phyloP scores from a whole-genome alignment of 306 rosid species.

The Heteromeles arbutifolia region DNA sequence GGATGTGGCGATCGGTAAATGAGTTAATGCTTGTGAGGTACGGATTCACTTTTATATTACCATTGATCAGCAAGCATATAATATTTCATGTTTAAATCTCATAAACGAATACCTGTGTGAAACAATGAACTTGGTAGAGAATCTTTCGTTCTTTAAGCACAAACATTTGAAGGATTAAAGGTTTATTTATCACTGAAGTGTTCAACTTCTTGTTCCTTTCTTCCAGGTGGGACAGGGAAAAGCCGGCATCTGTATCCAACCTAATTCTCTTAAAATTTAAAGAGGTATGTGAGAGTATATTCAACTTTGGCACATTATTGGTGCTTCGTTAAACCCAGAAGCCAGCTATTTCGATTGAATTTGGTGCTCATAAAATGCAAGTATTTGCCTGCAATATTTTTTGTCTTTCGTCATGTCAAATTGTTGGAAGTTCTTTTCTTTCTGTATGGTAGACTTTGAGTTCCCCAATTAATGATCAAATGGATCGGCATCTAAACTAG shows the following conservation, averaged over 20 bases:
- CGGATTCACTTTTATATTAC: neutral
- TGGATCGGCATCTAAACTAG: neutral
- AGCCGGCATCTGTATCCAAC: conserved; percentile 73
- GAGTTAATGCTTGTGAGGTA: conserved; percentile 97
- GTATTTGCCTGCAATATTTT: neutral
- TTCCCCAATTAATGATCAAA: neutral
- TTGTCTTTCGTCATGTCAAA: neutral
- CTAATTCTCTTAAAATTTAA: conserved; percentile 74
- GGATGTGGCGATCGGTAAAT: conserved; percentile 92
- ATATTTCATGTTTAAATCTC: neutral
- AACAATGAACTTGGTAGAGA: neutral
- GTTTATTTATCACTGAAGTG: conserved; percentile 3
- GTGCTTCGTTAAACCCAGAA: neutral
- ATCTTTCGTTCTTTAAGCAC: neutral
- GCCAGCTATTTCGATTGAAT: neutral
- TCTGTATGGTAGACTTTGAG: neutral
- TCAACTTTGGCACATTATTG: neutral
- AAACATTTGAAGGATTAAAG: too few species aligned
- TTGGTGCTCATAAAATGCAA: neutral
- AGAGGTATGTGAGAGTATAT: conserved; percentile 48
- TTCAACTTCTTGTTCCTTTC: conserved; percentile 1
- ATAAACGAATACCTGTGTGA: neutral
- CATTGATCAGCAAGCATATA: neutral
- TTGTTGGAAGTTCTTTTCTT: neutral
- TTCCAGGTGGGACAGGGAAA: conserved; percentile 72